Conservation (phyloP, 164 flowering plant genomes). For the Stephania yunnanensis region DNA sequence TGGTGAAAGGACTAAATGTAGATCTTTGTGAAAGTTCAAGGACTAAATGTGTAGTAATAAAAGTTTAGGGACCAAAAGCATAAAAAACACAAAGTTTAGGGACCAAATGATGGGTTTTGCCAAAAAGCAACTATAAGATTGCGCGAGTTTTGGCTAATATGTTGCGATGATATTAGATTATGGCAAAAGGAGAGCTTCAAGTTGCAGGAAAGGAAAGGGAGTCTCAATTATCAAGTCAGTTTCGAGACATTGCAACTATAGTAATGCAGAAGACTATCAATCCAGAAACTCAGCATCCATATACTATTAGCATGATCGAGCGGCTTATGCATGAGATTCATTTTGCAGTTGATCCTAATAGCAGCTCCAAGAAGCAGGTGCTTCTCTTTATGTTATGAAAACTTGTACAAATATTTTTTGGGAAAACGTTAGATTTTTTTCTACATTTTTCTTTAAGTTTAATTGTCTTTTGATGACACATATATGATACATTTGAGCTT, state of each 20-base stretch:
- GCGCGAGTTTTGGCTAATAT: background rate
- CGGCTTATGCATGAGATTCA: slow-evolving; percentile 95
- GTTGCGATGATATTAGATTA: slow-evolving; percentile 40
- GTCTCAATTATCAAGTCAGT: slow-evolving; percentile 75
- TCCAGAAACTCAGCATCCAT: slow-evolving; percentile 82
- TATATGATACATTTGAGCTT: background rate
- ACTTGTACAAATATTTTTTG: background rate
- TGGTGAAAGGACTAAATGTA: too few species aligned
- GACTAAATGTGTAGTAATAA: too few species aligned
- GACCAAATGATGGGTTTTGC: too few species aligned
- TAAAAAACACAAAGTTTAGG: too few species aligned
- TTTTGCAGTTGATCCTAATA: slow-evolving; percentile 84
- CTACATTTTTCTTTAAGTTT: background rate
- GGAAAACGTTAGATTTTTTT: background rate
- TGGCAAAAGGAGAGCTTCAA: slow-evolving; percentile 97
- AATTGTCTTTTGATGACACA: background rate
- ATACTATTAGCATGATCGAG: slow-evolving; percentile 97
- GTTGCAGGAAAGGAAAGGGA: slow-evolving; percentile 98
- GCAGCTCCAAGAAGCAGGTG: slow-evolving; percentile 97
- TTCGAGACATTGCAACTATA: slow-evolving; percentile 93
- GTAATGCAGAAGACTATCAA: slow-evolving; percentile 96
- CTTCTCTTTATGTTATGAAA: background rate
- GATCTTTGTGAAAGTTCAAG: too few species aligned
- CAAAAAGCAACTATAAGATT: background rate
- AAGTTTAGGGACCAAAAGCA: too few species aligned